These are phyloP conservation scores for Apophysomyces variabilis DNA, from an alignment of 371 early-diverging fungal species.

Conservation along the genomic window DNA sequence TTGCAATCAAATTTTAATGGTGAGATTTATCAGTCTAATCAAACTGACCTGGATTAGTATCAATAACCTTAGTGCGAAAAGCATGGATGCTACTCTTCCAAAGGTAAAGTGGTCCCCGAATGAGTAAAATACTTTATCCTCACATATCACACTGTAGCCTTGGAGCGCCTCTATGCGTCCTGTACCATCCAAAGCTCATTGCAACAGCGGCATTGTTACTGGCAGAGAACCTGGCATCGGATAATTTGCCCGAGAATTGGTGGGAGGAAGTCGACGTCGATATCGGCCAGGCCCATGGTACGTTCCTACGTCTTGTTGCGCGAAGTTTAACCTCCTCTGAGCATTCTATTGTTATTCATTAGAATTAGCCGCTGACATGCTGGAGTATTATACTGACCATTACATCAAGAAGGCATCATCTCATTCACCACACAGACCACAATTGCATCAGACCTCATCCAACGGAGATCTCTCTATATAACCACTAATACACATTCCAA, in stretches of 20 bases:
- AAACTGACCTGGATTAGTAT: conserved; percentile 35
- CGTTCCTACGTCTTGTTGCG: background rate
- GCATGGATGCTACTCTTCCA: conserved; percentile 75
- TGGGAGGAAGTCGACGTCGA: conserved; percentile 34
- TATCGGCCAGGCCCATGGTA: conserved; percentile 35
- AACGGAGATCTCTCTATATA: background rate
- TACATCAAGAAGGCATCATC: conserved; percentile 24
- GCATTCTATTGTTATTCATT: background rate
- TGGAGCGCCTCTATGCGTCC: conserved; percentile 39
- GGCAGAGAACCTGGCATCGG: conserved; percentile 29
- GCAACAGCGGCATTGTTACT: conserved; percentile 45
- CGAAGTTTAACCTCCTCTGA: background rate
- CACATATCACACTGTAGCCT: conserved; percentile 24
- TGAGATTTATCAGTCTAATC: conserved; percentile 14
- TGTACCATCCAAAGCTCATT: conserved; percentile 37
- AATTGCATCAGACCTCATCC: conserved; percentile 1
- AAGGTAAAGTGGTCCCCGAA: conserved; percentile 31
- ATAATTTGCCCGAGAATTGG: conserved; percentile 31
- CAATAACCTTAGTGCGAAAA: conserved; percentile 50
- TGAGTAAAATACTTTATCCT: background rate
- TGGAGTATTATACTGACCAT: conserved; percentile 34
- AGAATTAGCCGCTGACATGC: conserved; percentile 46
- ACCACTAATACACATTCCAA: background rate
- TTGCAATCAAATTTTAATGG: conserved; percentile 43
- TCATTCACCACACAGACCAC: conserved; percentile 1